These are phyloP conservation scores for sorghum (Sorghum bicolor) DNA, from an alignment of 176 grass and related monocot species.

Conservation along the genomic window DNA sequence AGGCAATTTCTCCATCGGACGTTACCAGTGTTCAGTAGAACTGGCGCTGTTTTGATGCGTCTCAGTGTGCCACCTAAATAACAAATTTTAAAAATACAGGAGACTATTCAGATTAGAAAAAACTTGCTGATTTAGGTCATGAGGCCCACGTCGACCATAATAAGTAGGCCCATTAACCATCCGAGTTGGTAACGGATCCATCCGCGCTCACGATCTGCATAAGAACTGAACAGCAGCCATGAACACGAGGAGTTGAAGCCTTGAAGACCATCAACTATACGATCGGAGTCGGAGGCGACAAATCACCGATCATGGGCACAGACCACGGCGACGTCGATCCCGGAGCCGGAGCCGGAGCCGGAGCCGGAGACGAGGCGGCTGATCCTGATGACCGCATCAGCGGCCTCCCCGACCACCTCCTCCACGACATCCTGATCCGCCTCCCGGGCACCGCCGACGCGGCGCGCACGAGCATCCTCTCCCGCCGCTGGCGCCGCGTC, in stretches of 20 bases:
- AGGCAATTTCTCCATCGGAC: neutral
- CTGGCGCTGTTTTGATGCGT: neutral
- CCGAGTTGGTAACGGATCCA: too few species aligned
- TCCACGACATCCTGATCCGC: neutral
- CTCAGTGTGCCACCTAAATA: neutral
- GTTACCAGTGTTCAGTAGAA: neutral
- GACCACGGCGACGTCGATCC: neutral
- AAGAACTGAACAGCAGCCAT: too few species aligned
- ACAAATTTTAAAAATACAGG: too few species aligned
- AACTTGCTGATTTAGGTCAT: too few species aligned
- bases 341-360: neutral
- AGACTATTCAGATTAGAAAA: too few species aligned
- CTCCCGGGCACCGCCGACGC: neutral
- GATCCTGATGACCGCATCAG: slow-evolving; percentile 2
- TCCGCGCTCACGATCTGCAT: too few species aligned
- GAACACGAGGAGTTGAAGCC: too few species aligned
- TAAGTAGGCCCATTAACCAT: too few species aligned
- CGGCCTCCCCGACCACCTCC: slow-evolving; percentile 11
- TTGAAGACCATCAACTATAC: too few species aligned
- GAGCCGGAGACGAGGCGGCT: neutral
- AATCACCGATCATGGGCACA: neutral
- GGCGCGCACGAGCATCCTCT: slow-evolving; percentile 17
- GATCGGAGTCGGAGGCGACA: neutral
- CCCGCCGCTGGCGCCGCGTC: slow-evolving; percentile 14
- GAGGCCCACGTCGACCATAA: too few species aligned